Conservation (phyloP, 441 rosid genomes). For the Croton setiger region DNA sequence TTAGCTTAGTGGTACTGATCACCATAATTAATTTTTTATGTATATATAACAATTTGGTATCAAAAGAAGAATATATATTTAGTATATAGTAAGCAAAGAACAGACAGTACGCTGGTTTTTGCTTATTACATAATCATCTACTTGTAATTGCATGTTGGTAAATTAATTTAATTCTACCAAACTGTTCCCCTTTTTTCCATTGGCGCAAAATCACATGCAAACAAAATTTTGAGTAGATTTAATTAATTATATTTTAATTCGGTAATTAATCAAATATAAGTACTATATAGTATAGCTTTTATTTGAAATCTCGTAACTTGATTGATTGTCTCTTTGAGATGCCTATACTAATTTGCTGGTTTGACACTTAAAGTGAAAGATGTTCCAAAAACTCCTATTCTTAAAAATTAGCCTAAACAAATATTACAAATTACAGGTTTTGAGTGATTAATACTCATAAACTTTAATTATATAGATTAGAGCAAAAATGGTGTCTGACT, state of each 20-base stretch:
- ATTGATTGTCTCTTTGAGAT: not conserved
- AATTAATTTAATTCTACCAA: not conserved
- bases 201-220: slow-evolving; percentile 16
- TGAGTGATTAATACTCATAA: slow-evolving; percentile 5
- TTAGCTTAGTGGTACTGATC: slow-evolving; percentile 18
- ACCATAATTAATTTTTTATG: not conserved
- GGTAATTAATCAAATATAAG: not conserved
- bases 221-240: not conserved
- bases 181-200: not conserved
- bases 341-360: not conserved
- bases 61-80: not conserved
- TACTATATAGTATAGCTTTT: not conserved
- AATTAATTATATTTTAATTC: not conserved
- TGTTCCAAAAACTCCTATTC: slow-evolving; percentile 10
- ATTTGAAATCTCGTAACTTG: not conserved
- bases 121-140: slow-evolving; percentile 17
- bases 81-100: slow-evolving; percentile 27
- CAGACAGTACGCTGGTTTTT: slow-evolving; percentile 22
- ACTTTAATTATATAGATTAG: not conserved
- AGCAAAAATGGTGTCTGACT: slow-evolving; percentile 7
- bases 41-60: not conserved
- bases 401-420: not conserved
- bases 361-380: slow-evolving; percentile 14
- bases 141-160: not conserved
- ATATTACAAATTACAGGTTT: not conserved